Evolutionary conservation across 2,329 filamentous ascomycete genomes (phyloP).

Genomic region (Stachybotrys elegans): DNA sequence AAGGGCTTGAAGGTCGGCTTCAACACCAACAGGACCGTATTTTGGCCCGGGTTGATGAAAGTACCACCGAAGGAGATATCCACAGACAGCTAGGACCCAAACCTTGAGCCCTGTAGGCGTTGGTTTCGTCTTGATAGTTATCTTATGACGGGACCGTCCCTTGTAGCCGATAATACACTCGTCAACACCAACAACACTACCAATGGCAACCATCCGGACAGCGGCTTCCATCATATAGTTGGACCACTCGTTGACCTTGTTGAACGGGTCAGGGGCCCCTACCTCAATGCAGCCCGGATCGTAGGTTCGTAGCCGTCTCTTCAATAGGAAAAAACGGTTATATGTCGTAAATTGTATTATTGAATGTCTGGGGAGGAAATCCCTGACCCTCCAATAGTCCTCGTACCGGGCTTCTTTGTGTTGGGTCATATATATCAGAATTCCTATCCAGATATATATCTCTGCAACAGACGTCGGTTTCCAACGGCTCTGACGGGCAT

Average conservation of each 20-base stretch:
- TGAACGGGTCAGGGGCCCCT: not conserved
- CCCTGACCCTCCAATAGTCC: not conserved
- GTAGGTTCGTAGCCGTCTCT: not conserved
- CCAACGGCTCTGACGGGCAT: not conserved
- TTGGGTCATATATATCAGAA: constrained; percentile 1
- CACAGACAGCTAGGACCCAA: not conserved
- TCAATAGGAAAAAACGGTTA: not conserved
- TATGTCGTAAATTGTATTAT: not conserved
- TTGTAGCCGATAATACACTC: not conserved
- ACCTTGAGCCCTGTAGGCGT: constrained; percentile 2
- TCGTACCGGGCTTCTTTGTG: not conserved
- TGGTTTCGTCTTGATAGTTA: constrained; percentile 2
- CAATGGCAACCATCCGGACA: constrained; percentile 2
- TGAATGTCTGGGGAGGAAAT: not conserved
- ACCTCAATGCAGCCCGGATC: not conserved
- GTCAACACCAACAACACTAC: constrained; percentile 1
- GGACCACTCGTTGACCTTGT: not conserved
- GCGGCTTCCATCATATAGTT: constrained; percentile 1
- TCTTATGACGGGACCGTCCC: constrained; percentile 2
- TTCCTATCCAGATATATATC: not conserved
- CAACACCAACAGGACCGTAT: not conserved
- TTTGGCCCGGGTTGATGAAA: constrained; percentile 5
- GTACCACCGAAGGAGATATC: constrained; percentile 2
- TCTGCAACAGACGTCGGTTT: not conserved
- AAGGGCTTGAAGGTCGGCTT: not conserved